Base-by-base conservation (phyloP, 73 alveolate genomes). In the Urostyla sp. region DNA sequence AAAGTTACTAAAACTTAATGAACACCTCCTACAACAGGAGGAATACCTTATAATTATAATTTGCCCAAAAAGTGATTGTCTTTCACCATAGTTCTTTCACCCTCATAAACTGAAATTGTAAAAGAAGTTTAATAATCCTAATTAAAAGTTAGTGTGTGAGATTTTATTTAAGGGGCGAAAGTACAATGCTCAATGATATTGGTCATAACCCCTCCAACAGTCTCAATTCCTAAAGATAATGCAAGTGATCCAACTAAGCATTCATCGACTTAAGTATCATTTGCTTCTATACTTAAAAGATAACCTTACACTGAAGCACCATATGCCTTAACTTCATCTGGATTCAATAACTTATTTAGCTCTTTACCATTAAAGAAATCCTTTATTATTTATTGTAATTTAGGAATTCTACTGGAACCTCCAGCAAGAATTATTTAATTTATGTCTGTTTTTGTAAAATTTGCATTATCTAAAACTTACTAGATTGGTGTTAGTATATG, bases 171-270 rank as follows among this genome's bases (percentile, higher is more conserved):
- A 23, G 98, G 98, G 88, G 92, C 90, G 49, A 96, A 85, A 20
- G 99, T 79, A 78, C 96, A 96, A 52, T 99, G 82, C 51, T 92
- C 94, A 53, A 95, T 84, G 50, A 97, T 84, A 52, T 88, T 97
- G 87, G 99, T 96, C 99, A 97, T 97, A 73, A 97, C 95, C 54
- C 98, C 98, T 15, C 99, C 99, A 43, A 97, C 99, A 16, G 98
- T 94, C 87, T 96, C 97, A 56, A 97, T 75, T 55, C 99, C 99
- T 74, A 95, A 60, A 43, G 98, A 88, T 57, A 97, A 84, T 15
- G 98, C 98, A 44, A 98, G 92, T 28, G 89, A 88, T 44, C 91
- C 96, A 61, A 91, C 83, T 6, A 83, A 72, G 57, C 78, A 67
- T 37, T 91, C 58, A 81, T 91, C 92, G 16, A 87, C 45, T 53